Evolutionary conservation across 1,284 basidiomycete species (phyloP), one percentile per base, ranked within the genome.

Genomic region (Malassezia sympodialis): DNA sequence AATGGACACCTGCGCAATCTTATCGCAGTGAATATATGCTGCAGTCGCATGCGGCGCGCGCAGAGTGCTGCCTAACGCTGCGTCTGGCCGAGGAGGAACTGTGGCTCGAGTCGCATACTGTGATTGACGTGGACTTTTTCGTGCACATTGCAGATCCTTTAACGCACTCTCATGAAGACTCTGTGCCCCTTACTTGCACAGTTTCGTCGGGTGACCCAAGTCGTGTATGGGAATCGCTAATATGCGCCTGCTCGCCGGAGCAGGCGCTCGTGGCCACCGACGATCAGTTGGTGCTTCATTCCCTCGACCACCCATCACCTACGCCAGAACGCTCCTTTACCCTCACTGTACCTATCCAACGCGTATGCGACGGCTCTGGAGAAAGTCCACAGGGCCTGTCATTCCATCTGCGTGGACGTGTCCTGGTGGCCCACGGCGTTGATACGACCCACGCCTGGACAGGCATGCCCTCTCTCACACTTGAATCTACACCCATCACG

Each of bases 361-460:
- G 19, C 4, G 53, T 40, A 21, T 56, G 53, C 41, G 53, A 41
- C 2, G 10, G n/a, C 7, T 56, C 45, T 43, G 53, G 53, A 15
- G 31, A 19, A 4, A 12, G 27, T 8, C 24, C 53, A 3, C n/a
- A 15, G 2, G 35, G 30, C 19, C n/a, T 56, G 8, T 11, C 10
- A 17, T 51, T 50, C 15, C 15, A 24, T 12, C 40, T 56, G 35
- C 30, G 23, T 2, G 53, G 53, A 10, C 39, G 41, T 19, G 14
- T 30, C 2, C 35, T 8, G 21, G 14, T 45, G 14, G 26, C 21
- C 6, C 32, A 34, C n/a, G 15, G 32, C 14, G 32, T 5, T n/a
- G 32, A 34, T 34, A 15, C 32, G 14, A 14, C 32, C 8, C n/a
- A n/a, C 14, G n/a, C 32, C 15, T 34, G 32, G 32, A 34, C 32